Evolutionary conservation across 352 stramenopile species (phyloP), one percentile per base, ranked within the genome.

Genomic region (Phytophthora cactorum): DNA sequence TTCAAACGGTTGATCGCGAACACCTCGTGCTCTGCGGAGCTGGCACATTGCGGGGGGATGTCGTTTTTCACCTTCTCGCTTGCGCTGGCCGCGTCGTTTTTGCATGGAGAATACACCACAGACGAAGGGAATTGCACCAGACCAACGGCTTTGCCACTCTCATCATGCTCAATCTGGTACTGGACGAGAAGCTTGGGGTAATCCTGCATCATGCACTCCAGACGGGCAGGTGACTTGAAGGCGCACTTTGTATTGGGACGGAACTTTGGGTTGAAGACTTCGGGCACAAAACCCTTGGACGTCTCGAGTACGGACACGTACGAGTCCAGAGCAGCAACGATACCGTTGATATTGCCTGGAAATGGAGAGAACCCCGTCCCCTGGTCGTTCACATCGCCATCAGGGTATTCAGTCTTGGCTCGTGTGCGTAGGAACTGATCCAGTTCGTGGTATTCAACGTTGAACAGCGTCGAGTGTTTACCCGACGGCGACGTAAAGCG

Each of bases 201-300:
- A 56, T 92, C 84, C 53, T 92, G 84, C 82, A 92, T 89, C 84
- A 92, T 92, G 62, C 84, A 91, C 52, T 92, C 84, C 12, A 91
- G 74, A 36, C 84, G 81, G 6, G 84, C 83, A 3, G 84, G 84
- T 0, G 79, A 82, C 55, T 86, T 90, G 70, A 91, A 91, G 2
- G 71, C 66, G n/a, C 61, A 64, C 46, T 68, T 71, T n/a, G 64
- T 52, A 15, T 74, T 54, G 1, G 52, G 53, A 15, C 53, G 51
- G 62, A 76, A 85, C 53, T 92, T 92, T 6, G 84, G 84, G 63
- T 92, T 92, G 59, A 92, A 88, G 11, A 91, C 76, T 63, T 92
- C 84, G 1, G 82, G 84, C 7, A 90, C 83, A 29, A 82, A 82
- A 4, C 84, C 84, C 25, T 72, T 63, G 2, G 84, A 87, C 17